Conservation (phyloP, 2,329 filamentous ascomycete genomes). For the Penicillium sp. region DNA sequence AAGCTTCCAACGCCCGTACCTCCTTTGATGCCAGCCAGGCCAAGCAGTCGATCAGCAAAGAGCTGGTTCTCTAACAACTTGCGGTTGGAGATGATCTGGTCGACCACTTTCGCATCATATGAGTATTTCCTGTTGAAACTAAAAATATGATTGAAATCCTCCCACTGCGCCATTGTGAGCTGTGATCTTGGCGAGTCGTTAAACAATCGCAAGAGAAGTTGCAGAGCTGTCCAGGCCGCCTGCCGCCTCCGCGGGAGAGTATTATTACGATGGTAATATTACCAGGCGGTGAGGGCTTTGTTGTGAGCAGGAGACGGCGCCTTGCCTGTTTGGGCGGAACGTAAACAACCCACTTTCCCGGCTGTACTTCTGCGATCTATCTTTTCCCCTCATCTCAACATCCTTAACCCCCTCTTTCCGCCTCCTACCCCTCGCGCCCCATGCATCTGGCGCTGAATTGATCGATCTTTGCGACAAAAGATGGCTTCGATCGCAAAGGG, state of each 20-base stretch:
- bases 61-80: slow-evolving; percentile 69
- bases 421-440: slow-evolving; percentile 26
- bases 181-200: slow-evolving; percentile 3
- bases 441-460: slow-evolving; percentile 29
- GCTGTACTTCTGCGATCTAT: slow-evolving; percentile 15
- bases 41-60: slow-evolving; percentile 78
- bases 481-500: slow-evolving; percentile 47
- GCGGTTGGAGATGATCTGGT: slow-evolving; percentile 67
- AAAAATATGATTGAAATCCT: slow-evolving; percentile 70
- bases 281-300: slow-evolving; percentile 33
- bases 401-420: slow-evolving; percentile 5
- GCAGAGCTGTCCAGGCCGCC: background rate
- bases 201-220: slow-evolving; percentile 2
- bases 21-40: slow-evolving; percentile 68
- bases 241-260: slow-evolving; percentile 17
- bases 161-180: slow-evolving; percentile 50
- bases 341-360: slow-evolving; percentile 44
- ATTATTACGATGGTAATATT: slow-evolving; percentile 23
- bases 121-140: slow-evolving; percentile 60
- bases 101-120: slow-evolving; percentile 63
- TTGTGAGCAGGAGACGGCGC: slow-evolving; percentile 38
- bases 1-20: slow-evolving; percentile 50
- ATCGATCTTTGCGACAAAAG: slow-evolving; percentile 19
- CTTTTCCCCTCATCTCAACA: slow-evolving; percentile 5
- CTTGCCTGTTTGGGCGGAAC: slow-evolving; percentile 37